Percentiles rank a stretch among this genome's conserved stretches.
Conservation (phyloP, 768 basidiomycete species). For the Pisolithus albus region DNA sequence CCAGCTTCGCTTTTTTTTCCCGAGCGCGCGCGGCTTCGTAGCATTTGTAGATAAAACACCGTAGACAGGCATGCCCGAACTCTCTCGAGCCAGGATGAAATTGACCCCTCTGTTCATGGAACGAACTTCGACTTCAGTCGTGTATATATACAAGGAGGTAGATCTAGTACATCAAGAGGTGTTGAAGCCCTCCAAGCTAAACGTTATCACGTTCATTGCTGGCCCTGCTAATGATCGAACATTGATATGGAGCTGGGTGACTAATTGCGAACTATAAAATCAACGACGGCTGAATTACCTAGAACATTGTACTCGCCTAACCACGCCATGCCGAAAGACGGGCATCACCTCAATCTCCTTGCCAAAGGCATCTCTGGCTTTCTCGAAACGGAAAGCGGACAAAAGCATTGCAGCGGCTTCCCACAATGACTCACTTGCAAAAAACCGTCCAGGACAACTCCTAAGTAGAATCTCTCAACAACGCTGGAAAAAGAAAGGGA, state of each 20-base stretch:
- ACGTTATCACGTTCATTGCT: too few relatives aligned
- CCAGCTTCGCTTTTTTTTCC: too few relatives aligned
- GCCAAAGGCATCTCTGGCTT: slow-evolving; percentile 1
- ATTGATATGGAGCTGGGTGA: background rate
- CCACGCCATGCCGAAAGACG: background rate
- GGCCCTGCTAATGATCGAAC: background rate
- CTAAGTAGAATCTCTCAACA: background rate
- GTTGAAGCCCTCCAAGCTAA: background rate
- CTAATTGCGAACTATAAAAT: background rate
- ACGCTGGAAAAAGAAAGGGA: background rate
- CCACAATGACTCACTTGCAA: background rate
- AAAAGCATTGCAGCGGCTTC: background rate
- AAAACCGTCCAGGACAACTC: background rate
- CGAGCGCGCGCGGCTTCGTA: background rate
- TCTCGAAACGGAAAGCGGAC: background rate
- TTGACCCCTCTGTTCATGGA: too few relatives aligned
- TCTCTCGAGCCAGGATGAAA: too few relatives aligned
- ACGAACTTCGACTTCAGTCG: too few relatives aligned
- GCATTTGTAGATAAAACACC: background rate
- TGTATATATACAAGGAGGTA: too few relatives aligned
- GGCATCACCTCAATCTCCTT: background rate
- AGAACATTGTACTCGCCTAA: background rate
- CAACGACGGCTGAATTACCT: too few relatives aligned
- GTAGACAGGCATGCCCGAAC: too few relatives aligned
- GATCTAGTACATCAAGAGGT: background rate